phyloP scores from a whole-genome alignment of 495 filamentous ascomycete species.

The Xylaria grammica region DNA sequence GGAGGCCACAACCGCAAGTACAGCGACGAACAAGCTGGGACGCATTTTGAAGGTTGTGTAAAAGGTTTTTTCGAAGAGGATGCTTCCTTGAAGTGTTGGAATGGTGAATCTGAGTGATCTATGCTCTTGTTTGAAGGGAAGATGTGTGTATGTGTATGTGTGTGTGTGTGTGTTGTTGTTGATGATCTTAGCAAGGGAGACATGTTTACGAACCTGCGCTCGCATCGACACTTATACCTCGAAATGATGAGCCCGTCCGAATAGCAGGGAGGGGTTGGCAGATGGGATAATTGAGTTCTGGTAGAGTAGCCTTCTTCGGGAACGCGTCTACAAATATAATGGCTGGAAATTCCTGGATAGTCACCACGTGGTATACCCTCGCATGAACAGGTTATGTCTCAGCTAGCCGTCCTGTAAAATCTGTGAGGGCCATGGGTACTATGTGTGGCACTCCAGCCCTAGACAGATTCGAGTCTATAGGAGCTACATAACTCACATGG shows the following conservation, averaged over 20 bases:
- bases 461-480: background rate
- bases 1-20: background rate
- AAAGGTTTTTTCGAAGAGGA: background rate
- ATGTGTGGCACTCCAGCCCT: no score
- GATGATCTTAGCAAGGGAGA: background rate
- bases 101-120: background rate
- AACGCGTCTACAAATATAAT: background rate
- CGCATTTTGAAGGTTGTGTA: conserved; percentile 12
- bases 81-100: background rate
- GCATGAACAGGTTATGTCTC: conserved; percentile 8
- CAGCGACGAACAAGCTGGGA: conserved; percentile 3
- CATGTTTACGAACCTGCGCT: background rate
- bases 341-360: conserved; percentile 8
- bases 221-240: conserved; percentile 15
- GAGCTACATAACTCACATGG: background rate
- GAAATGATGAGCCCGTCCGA: background rate
- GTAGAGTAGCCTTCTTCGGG: background rate
- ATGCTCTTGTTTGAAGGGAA: background rate
- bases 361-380: conserved; percentile 2
- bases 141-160: background rate
- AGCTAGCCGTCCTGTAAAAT: background rate
- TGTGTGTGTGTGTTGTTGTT: background rate
- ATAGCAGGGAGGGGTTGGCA: background rate
- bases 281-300: background rate
- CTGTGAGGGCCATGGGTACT: background rate